Evolutionary conservation across 2,329 filamentous ascomycete genomes (phyloP).

Genomic region (Aspergillus alliaceus): DNA sequence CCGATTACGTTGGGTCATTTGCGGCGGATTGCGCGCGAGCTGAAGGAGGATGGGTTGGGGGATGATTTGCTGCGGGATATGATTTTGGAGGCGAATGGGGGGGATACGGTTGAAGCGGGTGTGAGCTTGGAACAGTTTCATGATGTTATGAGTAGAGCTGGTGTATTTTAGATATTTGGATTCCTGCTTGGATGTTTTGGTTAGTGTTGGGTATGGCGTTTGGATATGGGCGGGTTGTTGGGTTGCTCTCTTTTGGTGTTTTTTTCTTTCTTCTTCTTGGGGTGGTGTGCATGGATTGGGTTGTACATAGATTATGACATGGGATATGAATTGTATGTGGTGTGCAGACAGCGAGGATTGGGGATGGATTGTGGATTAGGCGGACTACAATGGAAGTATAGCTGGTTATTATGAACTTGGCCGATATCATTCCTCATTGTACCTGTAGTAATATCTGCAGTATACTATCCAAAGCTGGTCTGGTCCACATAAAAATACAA

Average conservation of each 20-base stretch:
- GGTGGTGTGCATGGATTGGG: neutral
- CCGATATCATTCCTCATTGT: neutral
- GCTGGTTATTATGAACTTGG: slow-evolving; percentile 5
- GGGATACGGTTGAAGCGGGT: slow-evolving; percentile 66
- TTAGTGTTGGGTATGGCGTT: neutral
- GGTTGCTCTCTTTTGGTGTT: neutral
- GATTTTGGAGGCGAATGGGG: slow-evolving; percentile 90
- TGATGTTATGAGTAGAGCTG: slow-evolving; percentile 79
- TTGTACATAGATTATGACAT: too few relatives aligned
- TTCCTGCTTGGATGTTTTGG: neutral
- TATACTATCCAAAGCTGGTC: neutral
- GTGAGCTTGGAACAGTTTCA: slow-evolving; percentile 81
- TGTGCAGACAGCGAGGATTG: too few relatives aligned
- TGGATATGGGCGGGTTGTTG: too few relatives aligned
- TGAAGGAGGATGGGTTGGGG: slow-evolving; percentile 75
- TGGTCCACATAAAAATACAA: neutral
- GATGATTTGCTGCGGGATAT: slow-evolving; percentile 88
- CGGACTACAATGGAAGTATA: neutral
- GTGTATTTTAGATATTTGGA: slow-evolving; percentile 64
- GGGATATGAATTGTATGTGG: too few relatives aligned
- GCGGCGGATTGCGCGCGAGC: slow-evolving; percentile 71
- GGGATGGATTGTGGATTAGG: too few relatives aligned
- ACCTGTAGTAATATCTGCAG: too few relatives aligned
- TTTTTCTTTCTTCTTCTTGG: neutral
- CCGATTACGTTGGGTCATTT: slow-evolving; percentile 81